Percentiles rank a stretch among this genome's conserved stretches.
Evolutionary conservation across 2,329 filamentous ascomycete genomes (phyloP).

Genomic region (Fusarium piperis): DNA sequence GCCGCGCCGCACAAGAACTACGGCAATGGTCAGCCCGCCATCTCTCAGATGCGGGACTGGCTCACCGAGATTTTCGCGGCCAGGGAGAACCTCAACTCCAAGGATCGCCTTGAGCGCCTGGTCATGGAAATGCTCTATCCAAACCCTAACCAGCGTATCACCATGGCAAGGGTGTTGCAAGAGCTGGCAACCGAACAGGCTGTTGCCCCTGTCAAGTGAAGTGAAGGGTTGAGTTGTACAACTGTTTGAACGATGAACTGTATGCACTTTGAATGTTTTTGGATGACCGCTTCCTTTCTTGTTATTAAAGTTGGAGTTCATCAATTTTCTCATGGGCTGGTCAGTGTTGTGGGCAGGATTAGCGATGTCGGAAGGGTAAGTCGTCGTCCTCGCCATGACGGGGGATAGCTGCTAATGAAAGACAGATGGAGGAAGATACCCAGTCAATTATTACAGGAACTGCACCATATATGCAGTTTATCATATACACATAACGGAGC

Average conservation of each 20-base stretch:
- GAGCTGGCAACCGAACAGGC: slow-evolving; percentile 51
- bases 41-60: slow-evolving; percentile 66
- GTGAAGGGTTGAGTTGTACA: not conserved
- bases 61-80: slow-evolving; percentile 62
- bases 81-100: slow-evolving; percentile 55
- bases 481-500: not conserved
- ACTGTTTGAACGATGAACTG: slow-evolving; percentile 16
- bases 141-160: slow-evolving; percentile 62
- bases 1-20: slow-evolving; percentile 45
- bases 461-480: not conserved
- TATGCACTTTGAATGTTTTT: slow-evolving; percentile 1
- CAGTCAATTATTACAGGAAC: slow-evolving; percentile 21
- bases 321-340: slow-evolving; percentile 13
- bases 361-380: slow-evolving; percentile 34
- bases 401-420: slow-evolving; percentile 13
- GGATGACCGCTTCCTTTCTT: slow-evolving; percentile 19
- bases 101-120: slow-evolving; percentile 61
- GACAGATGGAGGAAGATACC: slow-evolving; percentile 37
- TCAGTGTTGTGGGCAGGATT: slow-evolving; percentile 9
- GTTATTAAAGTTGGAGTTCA: slow-evolving; percentile 19
- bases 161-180: slow-evolving; percentile 61
- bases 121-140: slow-evolving; percentile 65
- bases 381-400: not conserved
- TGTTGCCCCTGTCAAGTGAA: slow-evolving; percentile 19
- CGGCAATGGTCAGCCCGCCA: slow-evolving; percentile 54